Conservation (phyloP, 2,329 filamentous ascomycete genomes). For the Ophiostoma sp. region DNA sequence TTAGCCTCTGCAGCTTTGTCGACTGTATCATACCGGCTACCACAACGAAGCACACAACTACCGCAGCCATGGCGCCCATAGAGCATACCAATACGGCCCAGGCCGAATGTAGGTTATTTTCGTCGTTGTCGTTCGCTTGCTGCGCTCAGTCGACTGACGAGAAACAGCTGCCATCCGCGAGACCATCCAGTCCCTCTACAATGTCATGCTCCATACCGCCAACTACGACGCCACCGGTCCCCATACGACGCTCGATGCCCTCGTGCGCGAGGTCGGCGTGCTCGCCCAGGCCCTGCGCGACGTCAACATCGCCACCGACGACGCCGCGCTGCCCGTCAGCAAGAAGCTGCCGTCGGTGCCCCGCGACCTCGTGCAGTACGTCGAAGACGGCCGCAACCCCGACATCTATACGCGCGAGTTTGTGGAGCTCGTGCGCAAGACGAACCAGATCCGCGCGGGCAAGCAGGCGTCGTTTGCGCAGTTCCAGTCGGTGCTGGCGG, state of each 20-base stretch:
- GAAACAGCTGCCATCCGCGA: constrained; percentile 32
- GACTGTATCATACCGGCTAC: neutral
- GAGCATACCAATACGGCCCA: constrained; percentile 26
- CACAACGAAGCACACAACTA: neutral
- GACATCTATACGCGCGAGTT: constrained; percentile 72
- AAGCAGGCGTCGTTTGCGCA: constrained; percentile 56
- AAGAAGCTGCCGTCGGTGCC: constrained; percentile 49
- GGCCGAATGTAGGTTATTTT: constrained; percentile 23
- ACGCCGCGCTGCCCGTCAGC: neutral
- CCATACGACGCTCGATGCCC: constrained; percentile 50
- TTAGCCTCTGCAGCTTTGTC: neutral
- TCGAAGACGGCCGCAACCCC: constrained; percentile 65
- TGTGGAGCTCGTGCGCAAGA: constrained; percentile 60
- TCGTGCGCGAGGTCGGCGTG: constrained; percentile 48
- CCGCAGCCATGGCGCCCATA: constrained; percentile 39
- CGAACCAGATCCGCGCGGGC: constrained; percentile 62
- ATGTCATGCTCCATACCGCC: constrained; percentile 57
- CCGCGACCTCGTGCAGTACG: constrained; percentile 60
- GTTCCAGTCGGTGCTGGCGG: constrained; percentile 59
- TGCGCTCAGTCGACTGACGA: neutral
- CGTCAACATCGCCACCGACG: constrained; percentile 38
- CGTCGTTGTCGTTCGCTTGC: neutral
- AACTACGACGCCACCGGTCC: constrained; percentile 49
- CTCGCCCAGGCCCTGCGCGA: constrained; percentile 38
- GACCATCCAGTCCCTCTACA: constrained; percentile 59